Percentiles rank a stretch among this genome's conserved stretches.
Evolutionary conservation across 495 filamentous ascomycete genomes (phyloP).

Genomic region (Chaetomidium leptoderma): DNA sequence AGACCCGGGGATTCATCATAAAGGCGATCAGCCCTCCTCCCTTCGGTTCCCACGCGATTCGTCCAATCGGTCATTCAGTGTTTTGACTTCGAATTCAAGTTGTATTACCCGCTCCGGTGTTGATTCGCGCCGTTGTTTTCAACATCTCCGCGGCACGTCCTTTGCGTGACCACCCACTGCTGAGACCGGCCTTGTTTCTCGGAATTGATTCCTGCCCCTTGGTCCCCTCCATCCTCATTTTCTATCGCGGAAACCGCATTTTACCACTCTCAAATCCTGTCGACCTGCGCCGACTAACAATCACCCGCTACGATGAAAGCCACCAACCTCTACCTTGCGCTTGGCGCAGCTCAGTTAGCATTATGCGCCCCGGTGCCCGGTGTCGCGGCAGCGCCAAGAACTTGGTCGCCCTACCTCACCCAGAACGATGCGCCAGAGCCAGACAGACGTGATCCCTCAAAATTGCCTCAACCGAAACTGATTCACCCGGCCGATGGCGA

Average conservation of each 20-base stretch:
- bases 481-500: neutral
- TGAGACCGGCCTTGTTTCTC: no score
- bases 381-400: neutral
- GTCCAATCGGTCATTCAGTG: no score
- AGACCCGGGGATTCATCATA: no score
- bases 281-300: neutral
- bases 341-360: conserved; percentile 20
- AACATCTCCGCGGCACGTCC: neutral
- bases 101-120: neutral
- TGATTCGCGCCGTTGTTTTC: neutral
- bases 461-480: neutral
- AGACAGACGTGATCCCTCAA: neutral
- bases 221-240: neutral
- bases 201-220: neutral
- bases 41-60: no score
- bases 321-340: conserved; percentile 15
- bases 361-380: conserved; percentile 18
- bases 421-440: neutral
- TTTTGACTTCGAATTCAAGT: no score
- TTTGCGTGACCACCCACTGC: no score
- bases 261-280: neutral
- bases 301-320: conserved; percentile 20
- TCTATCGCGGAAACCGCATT: neutral
- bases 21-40: no score
- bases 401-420: neutral